A percentile compares a stretch with the other conserved stretches of the same genome.
Evolutionary conservation across 805 yeast species (phyloP).

Genomic region (Torulaspora franciscae): DNA sequence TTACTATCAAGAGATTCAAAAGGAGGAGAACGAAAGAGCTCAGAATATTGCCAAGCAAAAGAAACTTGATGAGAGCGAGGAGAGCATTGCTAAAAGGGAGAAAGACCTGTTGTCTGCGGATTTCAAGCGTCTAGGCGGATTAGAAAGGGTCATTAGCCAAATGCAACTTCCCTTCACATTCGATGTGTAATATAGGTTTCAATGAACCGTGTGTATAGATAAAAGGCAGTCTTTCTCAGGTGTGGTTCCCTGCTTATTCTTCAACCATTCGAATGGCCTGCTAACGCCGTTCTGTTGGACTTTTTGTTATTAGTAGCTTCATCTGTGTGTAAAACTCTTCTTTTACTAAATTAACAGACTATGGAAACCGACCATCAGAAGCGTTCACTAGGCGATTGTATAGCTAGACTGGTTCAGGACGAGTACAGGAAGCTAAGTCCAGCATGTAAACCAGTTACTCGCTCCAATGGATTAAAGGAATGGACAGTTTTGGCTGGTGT

Average conservation of each 20-base stretch:
- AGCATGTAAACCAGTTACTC: slow-evolving; percentile 53
- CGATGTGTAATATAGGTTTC: slow-evolving; percentile 21
- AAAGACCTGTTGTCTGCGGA: slow-evolving; percentile 45
- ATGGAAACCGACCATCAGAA: background rate
- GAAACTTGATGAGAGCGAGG: slow-evolving; percentile 37
- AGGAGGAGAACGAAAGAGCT: slow-evolving; percentile 56
- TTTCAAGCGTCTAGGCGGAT: slow-evolving; percentile 53
- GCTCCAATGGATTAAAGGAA: slow-evolving; percentile 64
- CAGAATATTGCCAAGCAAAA: slow-evolving; percentile 48
- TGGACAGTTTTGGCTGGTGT: slow-evolving; percentile 83
- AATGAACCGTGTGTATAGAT: background rate
- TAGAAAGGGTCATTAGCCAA: slow-evolving; percentile 47
- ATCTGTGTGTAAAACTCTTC: too few species aligned
- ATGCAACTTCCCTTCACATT: slow-evolving; percentile 41
- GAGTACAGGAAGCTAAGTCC: slow-evolving; percentile 33
- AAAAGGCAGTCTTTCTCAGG: too few species aligned
- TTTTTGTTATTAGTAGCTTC: too few species aligned
- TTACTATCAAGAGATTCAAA: slow-evolving; percentile 57
- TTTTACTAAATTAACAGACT: too few species aligned
- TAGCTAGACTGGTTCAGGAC: slow-evolving; percentile 17
- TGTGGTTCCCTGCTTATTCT: too few species aligned
- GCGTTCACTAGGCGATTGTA: slow-evolving; percentile 16
- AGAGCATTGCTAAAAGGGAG: slow-evolving; percentile 44
- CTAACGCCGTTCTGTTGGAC: too few species aligned
- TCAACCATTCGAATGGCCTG: too few species aligned